These are phyloP conservation scores for Mollisia scopiformis DNA, from an alignment of 2,329 filamentous ascomycete genomes.

Conservation along the genomic window DNA sequence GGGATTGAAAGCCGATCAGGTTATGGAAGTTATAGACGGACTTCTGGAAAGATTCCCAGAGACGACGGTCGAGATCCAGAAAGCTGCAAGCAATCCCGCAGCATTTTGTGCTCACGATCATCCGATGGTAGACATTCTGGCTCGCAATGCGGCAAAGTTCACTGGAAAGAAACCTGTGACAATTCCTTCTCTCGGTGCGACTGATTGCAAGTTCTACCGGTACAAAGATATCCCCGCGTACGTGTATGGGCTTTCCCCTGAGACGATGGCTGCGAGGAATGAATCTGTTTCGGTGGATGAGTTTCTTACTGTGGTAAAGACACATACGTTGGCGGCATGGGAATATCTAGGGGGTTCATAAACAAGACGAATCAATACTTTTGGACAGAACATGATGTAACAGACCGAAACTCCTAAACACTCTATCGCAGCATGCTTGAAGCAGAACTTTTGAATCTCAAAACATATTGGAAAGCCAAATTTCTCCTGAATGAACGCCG, in stretches of 20 bases:
- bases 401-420: no score
- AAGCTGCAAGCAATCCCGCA: constrained; percentile 40
- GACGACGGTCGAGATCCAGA: constrained; percentile 35
- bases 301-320: constrained; percentile 36
- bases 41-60: constrained; percentile 36
- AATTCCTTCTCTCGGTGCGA: constrained; percentile 43
- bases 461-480: no score
- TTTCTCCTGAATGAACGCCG: no score
- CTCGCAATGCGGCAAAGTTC: constrained; percentile 33
- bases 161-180: constrained; percentile 34
- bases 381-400: no score
- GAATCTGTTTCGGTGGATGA: constrained; percentile 35
- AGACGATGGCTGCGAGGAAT: constrained; percentile 34
- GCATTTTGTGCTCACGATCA: constrained; percentile 38
- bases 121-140: constrained; percentile 35
- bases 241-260: constrained; percentile 36
- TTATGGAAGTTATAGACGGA: constrained; percentile 34
- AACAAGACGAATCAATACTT: background rate
- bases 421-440: no score
- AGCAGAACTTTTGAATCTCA: no score
- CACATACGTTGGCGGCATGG: constrained; percentile 37
- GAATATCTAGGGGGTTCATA: constrained; percentile 28
- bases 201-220: constrained; percentile 45
- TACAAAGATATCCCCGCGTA: constrained; percentile 42
- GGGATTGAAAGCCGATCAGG: constrained; percentile 36